phyloP scores from a whole-genome alignment of 345 rosid genomes.

The Arabidopsis arenosa region DNA sequence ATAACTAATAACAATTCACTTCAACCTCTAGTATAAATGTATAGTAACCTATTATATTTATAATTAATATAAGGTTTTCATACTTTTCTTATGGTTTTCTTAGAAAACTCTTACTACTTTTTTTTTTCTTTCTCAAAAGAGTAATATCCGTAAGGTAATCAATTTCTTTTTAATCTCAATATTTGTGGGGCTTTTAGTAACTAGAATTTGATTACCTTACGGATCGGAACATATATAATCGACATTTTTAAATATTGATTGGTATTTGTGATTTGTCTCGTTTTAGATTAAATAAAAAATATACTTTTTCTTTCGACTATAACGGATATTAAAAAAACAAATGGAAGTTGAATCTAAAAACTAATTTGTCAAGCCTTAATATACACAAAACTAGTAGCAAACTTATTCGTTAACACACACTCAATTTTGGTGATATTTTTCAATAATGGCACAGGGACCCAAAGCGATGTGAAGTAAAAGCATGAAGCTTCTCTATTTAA shows the following conservation, averaged over 20 bases:
- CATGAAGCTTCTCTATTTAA: slow-evolving; percentile 30
- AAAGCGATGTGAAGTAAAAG: slow-evolving; percentile 36
- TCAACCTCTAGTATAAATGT: background rate
- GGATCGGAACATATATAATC: too few species aligned
- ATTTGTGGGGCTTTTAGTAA: too few species aligned
- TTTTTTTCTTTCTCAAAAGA: background rate
- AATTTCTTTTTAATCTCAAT: too few species aligned
- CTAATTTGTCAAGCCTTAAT: background rate
- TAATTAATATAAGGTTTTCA: background rate
- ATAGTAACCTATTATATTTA: too few species aligned
- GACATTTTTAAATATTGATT: background rate
- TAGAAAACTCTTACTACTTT: too few species aligned
- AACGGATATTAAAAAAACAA: background rate
- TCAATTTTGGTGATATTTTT: slow-evolving; percentile 19
- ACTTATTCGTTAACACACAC: background rate
- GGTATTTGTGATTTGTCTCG: background rate
- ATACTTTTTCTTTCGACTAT: background rate
- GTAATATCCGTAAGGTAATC: too few species aligned
- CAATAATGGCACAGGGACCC: slow-evolving; percentile 21
- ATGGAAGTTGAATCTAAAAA: too few species aligned
- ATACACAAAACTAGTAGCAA: background rate
- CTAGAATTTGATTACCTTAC: too few species aligned
- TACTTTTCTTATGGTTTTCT: background rate
- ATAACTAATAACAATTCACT: background rate
- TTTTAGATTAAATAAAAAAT: too few species aligned